These are phyloP conservation scores for Sclerotinia trifoliorum DNA, from an alignment of 2,329 filamentous ascomycete genomes.

Conservation along the genomic window DNA sequence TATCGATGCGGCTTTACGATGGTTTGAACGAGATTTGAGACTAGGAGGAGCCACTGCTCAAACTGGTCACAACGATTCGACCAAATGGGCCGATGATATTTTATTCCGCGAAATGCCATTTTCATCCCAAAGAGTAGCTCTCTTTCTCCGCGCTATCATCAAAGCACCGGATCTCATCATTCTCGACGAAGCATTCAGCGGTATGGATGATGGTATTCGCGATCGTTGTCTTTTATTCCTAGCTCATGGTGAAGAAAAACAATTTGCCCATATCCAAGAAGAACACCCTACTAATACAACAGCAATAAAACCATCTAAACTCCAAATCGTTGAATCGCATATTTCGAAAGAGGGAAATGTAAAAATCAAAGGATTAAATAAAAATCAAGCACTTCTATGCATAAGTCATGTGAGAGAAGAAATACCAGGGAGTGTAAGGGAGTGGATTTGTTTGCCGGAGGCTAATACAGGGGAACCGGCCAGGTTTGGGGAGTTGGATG, in stretches of 20 bases:
- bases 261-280: slow-evolving; percentile 27
- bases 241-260: slow-evolving; percentile 57
- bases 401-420: slow-evolving; percentile 91
- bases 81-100: slow-evolving; percentile 64
- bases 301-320: neutral
- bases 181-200: slow-evolving; percentile 83
- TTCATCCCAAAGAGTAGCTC: slow-evolving; percentile 76
- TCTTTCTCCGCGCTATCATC: slow-evolving; percentile 80
- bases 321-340: slow-evolving; percentile 48
- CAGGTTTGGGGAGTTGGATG: slow-evolving; percentile 62
- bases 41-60: slow-evolving; percentile 34
- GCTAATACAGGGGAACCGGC: slow-evolving; percentile 61
- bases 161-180: slow-evolving; percentile 80
- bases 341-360: slow-evolving; percentile 47
- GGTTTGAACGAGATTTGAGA: slow-evolving; percentile 78
- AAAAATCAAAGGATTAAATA: slow-evolving; percentile 60
- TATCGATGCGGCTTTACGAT: slow-evolving; percentile 68
- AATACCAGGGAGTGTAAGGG: slow-evolving; percentile 76
- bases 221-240: slow-evolving; percentile 86
- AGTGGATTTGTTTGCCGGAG: slow-evolving; percentile 85
- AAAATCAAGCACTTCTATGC: slow-evolving; percentile 79
- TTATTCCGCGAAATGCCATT: slow-evolving; percentile 75
- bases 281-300: neutral
- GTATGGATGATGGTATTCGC: slow-evolving; percentile 77
- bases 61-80: slow-evolving; percentile 36